Evolutionary conservation across 371 early-diverging fungal genomes (phyloP), one percentile per base, ranked within the genome.

Genomic region (Syncephalis fuscata): DNA sequence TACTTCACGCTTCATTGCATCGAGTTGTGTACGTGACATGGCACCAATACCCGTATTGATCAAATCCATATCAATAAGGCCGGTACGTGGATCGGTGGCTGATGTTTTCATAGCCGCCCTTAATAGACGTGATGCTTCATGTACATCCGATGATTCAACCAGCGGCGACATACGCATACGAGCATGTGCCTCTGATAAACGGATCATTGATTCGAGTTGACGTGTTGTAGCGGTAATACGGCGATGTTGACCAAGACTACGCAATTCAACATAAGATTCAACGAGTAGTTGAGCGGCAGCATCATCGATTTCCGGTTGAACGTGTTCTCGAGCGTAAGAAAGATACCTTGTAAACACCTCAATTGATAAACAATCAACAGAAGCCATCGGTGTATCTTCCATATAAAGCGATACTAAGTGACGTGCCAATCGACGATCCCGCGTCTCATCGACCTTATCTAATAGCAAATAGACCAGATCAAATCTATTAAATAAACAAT

Each of bases 151-250:
- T 8, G 65, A 60, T 19, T 86, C 84, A 0, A 96, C 93, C 0
- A 59, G 55, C 2, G 54, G 22, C 7, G 82, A 78, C 21, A 92
- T 60, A 26, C 88, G 73, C 92, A 99, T 88, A 55, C 78, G 76
- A 48, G 99, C 99, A 57, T 95, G 94, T 2, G 99, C 99, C 62
- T 99, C 99, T 17, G 95, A 69, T 61, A 99, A 75, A 44, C 99
- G 85, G 56, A 99, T 94, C 83, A 99, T 84, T 20, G 90, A 88
- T 73, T 99, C 99, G 26, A 99, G 72, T 67, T 99, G 99, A 49
- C 99, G 78, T 2, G 99, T 98, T 0, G 99, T 99, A 1, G 97
- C 97, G 15, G 93, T 88, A 25, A 98, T 78, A 22, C 85, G 82
- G 46, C 82, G 85, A 19, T 75, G 80, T 44, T 72, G 68, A 14